phyloP scores from a whole-genome alignment of 2,329 filamentous ascomycete species.

The Fusarium pseudocircinatum region DNA sequence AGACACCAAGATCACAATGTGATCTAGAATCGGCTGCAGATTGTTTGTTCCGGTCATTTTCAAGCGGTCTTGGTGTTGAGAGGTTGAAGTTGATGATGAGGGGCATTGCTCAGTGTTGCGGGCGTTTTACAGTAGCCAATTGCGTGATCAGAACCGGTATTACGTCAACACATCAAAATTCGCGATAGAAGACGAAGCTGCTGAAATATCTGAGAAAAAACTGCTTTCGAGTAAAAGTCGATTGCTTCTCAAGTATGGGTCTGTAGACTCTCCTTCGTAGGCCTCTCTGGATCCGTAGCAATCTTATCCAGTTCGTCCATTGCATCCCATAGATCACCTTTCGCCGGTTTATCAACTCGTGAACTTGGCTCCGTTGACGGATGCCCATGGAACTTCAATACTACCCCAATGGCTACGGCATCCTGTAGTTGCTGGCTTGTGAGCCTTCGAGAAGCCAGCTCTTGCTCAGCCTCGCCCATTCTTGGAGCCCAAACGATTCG shows the following conservation, averaged over 20 bases:
- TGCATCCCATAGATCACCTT: background rate
- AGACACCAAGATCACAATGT: constrained; percentile 24
- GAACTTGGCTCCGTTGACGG: no score
- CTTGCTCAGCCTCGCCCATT: fast-evolving
- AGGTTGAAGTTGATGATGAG: background rate
- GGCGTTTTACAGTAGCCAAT: background rate
- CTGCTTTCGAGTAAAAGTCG: no score
- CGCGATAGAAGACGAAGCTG: no score
- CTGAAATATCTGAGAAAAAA: no score
- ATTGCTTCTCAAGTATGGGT: no score
- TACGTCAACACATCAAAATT: background rate
- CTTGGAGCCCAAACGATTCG: fast-evolving
- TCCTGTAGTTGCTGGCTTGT: fast-evolving
- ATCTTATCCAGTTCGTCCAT: fast-evolving
- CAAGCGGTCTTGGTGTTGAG: fast-evolving
- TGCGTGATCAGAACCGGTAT: constrained; percentile 15
- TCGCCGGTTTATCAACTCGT: no score
- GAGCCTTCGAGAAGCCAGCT: background rate
- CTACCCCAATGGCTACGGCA: no score
- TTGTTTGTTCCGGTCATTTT: background rate
- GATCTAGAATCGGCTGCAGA: constrained; percentile 10
- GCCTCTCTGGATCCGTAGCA: background rate
- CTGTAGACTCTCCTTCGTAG: fast-evolving
- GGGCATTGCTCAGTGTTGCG: background rate
- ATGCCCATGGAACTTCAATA: no score